A percentile compares a stretch with the other conserved stretches of the same genome.
Evolutionary conservation across 1,284 basidiomycete species (phyloP).

Genomic region (Volvariella volvacea): DNA sequence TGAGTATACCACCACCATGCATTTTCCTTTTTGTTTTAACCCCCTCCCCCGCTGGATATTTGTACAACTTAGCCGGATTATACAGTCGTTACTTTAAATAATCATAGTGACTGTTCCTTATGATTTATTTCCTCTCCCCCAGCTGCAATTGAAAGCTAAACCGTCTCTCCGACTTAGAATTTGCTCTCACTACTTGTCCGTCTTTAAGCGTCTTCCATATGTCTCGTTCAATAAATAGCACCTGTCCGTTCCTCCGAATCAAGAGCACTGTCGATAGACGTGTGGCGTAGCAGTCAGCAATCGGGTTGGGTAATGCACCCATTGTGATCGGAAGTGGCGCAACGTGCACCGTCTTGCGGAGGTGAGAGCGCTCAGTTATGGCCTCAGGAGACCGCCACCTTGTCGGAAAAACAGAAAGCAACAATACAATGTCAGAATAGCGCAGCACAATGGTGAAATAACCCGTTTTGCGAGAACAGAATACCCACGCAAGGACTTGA

Average conservation of each 20-base stretch:
- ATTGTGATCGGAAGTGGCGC: slow-evolving; percentile 33
- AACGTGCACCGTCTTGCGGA: slow-evolving; percentile 58
- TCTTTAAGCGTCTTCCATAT: slow-evolving; percentile 44
- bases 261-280: slow-evolving; percentile 69
- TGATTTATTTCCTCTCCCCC: slow-evolving; percentile 2
- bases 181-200: slow-evolving; percentile 28
- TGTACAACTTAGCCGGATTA: slow-evolving; percentile 1
- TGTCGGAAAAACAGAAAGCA: slow-evolving; percentile 19
- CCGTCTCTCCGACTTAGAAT: slow-evolving; percentile 39
- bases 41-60: neutral
- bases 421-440: slow-evolving; percentile 21
- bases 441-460: slow-evolving; percentile 1
- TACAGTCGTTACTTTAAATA: slow-evolving; percentile 3
- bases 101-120: slow-evolving; percentile 6
- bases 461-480: neutral
- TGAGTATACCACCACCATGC: slow-evolving; percentile 1
- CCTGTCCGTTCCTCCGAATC: slow-evolving; percentile 52
- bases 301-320: slow-evolving; percentile 14
- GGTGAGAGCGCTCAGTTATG: slow-evolving; percentile 41
- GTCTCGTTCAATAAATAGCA: slow-evolving; percentile 66
- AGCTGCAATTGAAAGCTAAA: slow-evolving; percentile 43
- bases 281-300: slow-evolving; percentile 48
- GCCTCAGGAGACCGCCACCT: slow-evolving; percentile 44
- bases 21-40: slow-evolving; percentile 4
- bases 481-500: slow-evolving; percentile 56